These are phyloP conservation scores for Sanghuangporus baumii DNA, from an alignment of 1,284 basidiomycete genomes.

Conservation along the genomic window DNA sequence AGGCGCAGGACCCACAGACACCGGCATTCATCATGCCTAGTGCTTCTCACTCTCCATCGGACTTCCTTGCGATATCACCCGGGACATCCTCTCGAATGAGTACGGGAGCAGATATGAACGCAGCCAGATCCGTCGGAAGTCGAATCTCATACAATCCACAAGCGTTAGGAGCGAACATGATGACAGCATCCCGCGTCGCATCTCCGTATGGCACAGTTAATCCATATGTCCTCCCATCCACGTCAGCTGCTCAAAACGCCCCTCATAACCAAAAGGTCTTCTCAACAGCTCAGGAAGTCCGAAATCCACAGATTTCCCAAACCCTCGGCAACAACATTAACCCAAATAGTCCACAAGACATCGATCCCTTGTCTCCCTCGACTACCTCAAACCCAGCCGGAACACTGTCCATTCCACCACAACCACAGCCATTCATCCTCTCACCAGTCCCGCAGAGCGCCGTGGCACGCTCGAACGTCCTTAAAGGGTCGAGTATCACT, in stretches of 20 bases:
- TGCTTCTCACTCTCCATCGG: not conserved
- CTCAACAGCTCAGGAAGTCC: not conserved
- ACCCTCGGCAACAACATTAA: not conserved
- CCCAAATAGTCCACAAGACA: conserved; percentile 1
- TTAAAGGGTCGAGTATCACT: no score
- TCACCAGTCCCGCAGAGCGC: not conserved
- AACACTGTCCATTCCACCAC: not conserved
- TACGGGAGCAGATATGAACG: not conserved
- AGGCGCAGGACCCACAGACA: not conserved
- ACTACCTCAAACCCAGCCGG: not conserved
- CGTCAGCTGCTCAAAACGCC: not conserved
- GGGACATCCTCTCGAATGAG: not conserved
- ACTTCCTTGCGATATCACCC: not conserved
- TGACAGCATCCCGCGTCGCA: not conserved
- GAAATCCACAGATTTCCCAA: not conserved
- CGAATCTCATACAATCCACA: conserved; percentile 5
- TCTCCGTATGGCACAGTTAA: not conserved
- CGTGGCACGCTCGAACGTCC: not conserved
- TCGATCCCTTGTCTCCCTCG: conserved; percentile 2
- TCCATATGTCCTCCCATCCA: not conserved
- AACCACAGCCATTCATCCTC: conserved; percentile 8
- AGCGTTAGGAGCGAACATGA: conserved; percentile 5
- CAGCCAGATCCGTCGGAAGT: not conserved
- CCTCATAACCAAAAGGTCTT: not conserved
- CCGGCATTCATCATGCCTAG: not conserved